A percentile compares a stretch with the other conserved stretches of the same genome.
phyloP scores from a whole-genome alignment of 2,329 filamentous ascomycete species.

The Periconia sp. region DNA sequence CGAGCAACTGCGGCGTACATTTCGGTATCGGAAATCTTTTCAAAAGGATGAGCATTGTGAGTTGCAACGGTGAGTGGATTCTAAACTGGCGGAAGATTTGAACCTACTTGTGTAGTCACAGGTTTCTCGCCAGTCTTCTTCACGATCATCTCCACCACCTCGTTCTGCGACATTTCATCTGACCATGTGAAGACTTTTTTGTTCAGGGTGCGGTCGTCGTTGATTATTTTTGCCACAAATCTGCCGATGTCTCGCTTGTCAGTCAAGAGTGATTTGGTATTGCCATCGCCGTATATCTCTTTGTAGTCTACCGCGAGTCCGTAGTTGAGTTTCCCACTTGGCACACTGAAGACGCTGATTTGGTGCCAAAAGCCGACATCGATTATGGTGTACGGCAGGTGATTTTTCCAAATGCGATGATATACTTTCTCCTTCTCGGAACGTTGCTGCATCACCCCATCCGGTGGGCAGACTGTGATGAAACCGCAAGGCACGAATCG shows the following conservation, averaged over 20 bases:
- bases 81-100: too few species aligned
- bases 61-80: too few species aligned
- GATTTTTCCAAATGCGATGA: conserved; percentile 49
- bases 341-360: conserved; percentile 47
- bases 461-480: conserved; percentile 45
- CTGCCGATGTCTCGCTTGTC: conserved; percentile 57
- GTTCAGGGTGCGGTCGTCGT: conserved; percentile 57
- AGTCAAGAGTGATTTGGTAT: conserved; percentile 47
- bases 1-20: too few species aligned
- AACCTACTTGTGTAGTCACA: conserved; percentile 43
- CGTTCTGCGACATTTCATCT: conserved; percentile 50
- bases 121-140: conserved; percentile 53
- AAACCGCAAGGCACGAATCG: conserved; percentile 36
- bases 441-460: conserved; percentile 47
- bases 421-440: conserved; percentile 56
- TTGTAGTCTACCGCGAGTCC: conserved; percentile 27
- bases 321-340: conserved; percentile 52
- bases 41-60: too few species aligned
- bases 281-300: conserved; percentile 52
- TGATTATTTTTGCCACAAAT: conserved; percentile 56
- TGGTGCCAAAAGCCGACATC: conserved; percentile 64
- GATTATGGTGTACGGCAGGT: conserved; percentile 58
- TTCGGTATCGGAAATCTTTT: too few species aligned
- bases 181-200: conserved; percentile 54
- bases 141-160: conserved; percentile 53